A percentile compares a stretch with the other conserved stretches of the same genome.
Conservation (phyloP, 1,139 yeast species). For the Blastobotrys serpentis region DNA sequence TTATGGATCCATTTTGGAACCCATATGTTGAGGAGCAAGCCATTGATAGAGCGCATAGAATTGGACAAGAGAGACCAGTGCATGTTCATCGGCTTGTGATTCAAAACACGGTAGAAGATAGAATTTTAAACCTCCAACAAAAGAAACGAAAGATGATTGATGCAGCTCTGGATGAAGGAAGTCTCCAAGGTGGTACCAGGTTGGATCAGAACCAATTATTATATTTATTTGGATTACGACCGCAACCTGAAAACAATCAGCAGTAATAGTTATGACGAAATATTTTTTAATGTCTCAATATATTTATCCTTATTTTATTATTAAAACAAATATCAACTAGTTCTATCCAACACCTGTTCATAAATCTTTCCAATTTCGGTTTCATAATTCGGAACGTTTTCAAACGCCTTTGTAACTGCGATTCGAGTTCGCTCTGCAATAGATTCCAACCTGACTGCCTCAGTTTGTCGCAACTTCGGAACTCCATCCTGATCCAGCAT, state of each 20-base stretch:
- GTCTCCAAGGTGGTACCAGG: slow-evolving; percentile 61
- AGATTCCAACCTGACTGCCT: slow-evolving; percentile 30
- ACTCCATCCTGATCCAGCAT: slow-evolving; percentile 20
- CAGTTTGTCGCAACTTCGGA: slow-evolving; percentile 26
- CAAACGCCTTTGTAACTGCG: slow-evolving; percentile 18
- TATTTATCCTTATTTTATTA: background rate
- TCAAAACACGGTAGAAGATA: slow-evolving; percentile 73
- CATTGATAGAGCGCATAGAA: slow-evolving; percentile 90
- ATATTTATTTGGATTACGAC: slow-evolving; percentile 70
- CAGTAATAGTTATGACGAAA: background rate
- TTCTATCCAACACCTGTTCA: slow-evolving; percentile 18
- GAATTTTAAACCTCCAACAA: slow-evolving; percentile 75
- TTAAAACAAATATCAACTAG: too few species aligned
- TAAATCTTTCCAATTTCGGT: slow-evolving; percentile 25
- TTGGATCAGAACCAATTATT: slow-evolving; percentile 73
- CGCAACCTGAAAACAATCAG: slow-evolving; percentile 13
- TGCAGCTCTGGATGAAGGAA: slow-evolving; percentile 77
- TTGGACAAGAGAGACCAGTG: slow-evolving; percentile 81
- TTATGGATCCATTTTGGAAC: slow-evolving; percentile 95
- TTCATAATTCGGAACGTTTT: slow-evolving; percentile 20
- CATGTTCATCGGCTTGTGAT: slow-evolving; percentile 69
- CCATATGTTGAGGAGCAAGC: slow-evolving; percentile 97
- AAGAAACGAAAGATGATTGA: slow-evolving; percentile 73
- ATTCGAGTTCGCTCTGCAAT: slow-evolving; percentile 34
- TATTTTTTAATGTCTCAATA: background rate